phyloP scores from a whole-genome alignment of 2,329 filamentous ascomycete genomes.

The Scytalidium sp. region DNA sequence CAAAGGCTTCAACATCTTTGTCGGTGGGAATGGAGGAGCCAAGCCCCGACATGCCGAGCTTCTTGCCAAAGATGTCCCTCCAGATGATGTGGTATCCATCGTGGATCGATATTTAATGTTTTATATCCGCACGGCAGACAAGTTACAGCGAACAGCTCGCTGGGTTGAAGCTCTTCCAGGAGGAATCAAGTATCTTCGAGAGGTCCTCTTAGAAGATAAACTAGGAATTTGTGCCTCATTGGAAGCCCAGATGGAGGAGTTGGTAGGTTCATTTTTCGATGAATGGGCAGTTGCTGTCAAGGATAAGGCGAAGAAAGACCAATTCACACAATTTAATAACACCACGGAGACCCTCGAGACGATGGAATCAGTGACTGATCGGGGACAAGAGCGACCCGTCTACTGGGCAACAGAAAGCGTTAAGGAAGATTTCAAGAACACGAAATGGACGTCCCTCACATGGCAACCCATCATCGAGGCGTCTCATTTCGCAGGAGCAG shows the following conservation, averaged over 20 bases:
- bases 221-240: slow-evolving; percentile 81
- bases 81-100: slow-evolving; percentile 77
- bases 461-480: slow-evolving; percentile 81
- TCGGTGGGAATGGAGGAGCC: slow-evolving; percentile 84
- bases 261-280: slow-evolving; percentile 83
- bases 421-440: slow-evolving; percentile 69
- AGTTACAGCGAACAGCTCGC: slow-evolving; percentile 81
- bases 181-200: slow-evolving; percentile 76
- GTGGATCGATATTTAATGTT: slow-evolving; percentile 89
- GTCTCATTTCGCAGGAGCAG: slow-evolving; percentile 62
- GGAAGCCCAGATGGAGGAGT: slow-evolving; percentile 82
- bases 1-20: slow-evolving; percentile 91
- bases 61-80: slow-evolving; percentile 80
- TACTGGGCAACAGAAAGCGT: slow-evolving; percentile 72
- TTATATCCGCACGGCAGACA: slow-evolving; percentile 91
- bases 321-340: slow-evolving; percentile 82
- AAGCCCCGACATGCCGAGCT: slow-evolving; percentile 81
- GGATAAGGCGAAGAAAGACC: slow-evolving; percentile 53
- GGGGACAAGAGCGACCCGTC: slow-evolving; percentile 69
- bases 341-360: slow-evolving; percentile 66
- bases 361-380: slow-evolving; percentile 69
- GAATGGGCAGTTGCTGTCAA: slow-evolving; percentile 86
- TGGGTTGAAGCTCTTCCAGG: slow-evolving; percentile 85
- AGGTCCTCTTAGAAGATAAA: slow-evolving; percentile 81
- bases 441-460: slow-evolving; percentile 60